A percentile compares a stretch with the other conserved stretches of the same genome.
These are phyloP conservation scores for Colletotrichum viniferum DNA, from an alignment of 2,329 filamentous ascomycete species.

Conservation along the genomic window DNA sequence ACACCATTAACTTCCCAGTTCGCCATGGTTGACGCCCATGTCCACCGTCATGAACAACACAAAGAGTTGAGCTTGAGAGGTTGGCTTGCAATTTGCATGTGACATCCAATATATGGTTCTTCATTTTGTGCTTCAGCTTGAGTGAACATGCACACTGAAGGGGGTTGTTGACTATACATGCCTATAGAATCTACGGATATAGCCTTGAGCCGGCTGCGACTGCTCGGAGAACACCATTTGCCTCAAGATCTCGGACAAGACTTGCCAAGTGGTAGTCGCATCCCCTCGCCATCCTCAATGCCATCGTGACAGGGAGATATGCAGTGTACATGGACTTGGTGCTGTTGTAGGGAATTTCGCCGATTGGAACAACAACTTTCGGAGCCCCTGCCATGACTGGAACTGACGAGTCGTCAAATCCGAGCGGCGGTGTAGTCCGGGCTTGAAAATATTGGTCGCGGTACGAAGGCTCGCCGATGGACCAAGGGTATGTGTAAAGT, in stretches of 20 bases:
- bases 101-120: neutral
- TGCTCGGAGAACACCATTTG: neutral
- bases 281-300: neutral
- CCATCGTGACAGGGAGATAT: neutral
- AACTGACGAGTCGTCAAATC: neutral
- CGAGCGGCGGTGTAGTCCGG: neutral
- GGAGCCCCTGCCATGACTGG: neutral
- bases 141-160: no score
- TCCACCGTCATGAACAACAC: neutral
- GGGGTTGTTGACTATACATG: neutral
- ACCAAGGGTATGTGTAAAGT: slow-evolving; percentile 16
- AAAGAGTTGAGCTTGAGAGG: accelerated
- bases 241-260: neutral
- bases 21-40: neutral
- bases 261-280: neutral
- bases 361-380: neutral
- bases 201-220: neutral
- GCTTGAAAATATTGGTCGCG: slow-evolving; percentile 5
- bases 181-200: neutral
- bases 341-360: neutral
- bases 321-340: neutral
- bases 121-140: no score
- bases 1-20: neutral
- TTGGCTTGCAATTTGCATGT: neutral
- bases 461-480: neutral